Base-by-base conservation (phyloP, 805 yeast genomes). In the Suhomyces vadensis region DNA sequence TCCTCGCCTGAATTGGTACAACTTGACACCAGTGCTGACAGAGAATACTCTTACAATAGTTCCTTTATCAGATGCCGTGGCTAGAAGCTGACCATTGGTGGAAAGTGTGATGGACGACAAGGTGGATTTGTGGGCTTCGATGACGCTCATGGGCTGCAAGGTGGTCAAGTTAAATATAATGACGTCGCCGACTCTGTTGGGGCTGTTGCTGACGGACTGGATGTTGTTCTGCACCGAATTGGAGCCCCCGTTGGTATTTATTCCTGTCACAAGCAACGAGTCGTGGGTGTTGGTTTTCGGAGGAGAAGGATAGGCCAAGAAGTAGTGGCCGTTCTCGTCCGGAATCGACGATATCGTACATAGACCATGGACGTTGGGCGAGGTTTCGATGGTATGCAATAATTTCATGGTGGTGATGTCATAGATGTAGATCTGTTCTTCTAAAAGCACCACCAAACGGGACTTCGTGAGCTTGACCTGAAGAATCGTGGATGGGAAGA, bases 31-130 rank as follows among this genome's bases (percentile, higher is more conserved):
- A 1, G 82, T 77, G 1, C 74, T 72, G 0, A 87, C 82, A 26
- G 83, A 71, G 57, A 91, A 94, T 2, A 94, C 84, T 36, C 98
- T 69, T 2, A 92, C 81, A 17, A 94, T 81, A 0, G 98, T 94
- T 1, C 99, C 99, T 57, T 88, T 87, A 26, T 77, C 81, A 0
- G 96, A 87, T 5, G 97, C 89, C 0, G 97, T 87, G 0, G 97
- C 97, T 36, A 92, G 72, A 50, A 87, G 68, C 2, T 79, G 72
- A 0, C 97, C 97, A 55, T 87, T 91, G 24, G 73, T 71, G 40
- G 89, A 87, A 13, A 94, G 61, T 1, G 85, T 69, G 37, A 90
- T 63, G 1, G 81, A 75, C 2, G 90, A 85, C 35, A 92, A 60
- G 1, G 86, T 82, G 0, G 90, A 72, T 56, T 85, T 87, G 64